Conservation (phyloP, 2,329 filamentous ascomycete species). For the Colletotrichum trifolii region DNA sequence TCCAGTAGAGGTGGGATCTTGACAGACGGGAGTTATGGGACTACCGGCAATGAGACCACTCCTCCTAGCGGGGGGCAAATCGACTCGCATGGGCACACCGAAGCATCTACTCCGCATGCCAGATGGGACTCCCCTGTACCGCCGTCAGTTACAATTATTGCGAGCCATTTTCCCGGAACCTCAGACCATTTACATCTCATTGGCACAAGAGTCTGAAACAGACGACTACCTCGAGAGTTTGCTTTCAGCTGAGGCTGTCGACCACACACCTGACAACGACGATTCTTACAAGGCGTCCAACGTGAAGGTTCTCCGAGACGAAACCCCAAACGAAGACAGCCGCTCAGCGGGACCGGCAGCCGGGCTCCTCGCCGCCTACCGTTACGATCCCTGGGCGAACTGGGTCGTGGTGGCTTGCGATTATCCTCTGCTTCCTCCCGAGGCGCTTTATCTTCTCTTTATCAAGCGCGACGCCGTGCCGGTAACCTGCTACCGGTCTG, state of each 20-base stretch:
- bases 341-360: constrained; percentile 32
- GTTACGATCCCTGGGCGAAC: constrained; percentile 38
- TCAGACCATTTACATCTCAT: constrained; percentile 42
- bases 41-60: constrained; percentile 41
- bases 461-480: constrained; percentile 38
- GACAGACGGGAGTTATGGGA: constrained; percentile 8
- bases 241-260: constrained; percentile 15
- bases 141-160: constrained; percentile 41
- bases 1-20: no score
- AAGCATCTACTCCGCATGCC: constrained; percentile 46
- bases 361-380: constrained; percentile 46
- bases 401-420: constrained; percentile 49
- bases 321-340: neutral
- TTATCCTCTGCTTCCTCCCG: constrained; percentile 45
- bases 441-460: constrained; percentile 43
- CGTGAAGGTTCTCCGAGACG: constrained; percentile 22
- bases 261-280: constrained; percentile 14
- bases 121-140: constrained; percentile 42
- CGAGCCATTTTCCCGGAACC: constrained; percentile 40
- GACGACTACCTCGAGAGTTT: constrained; percentile 28
- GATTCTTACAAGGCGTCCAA: neutral
- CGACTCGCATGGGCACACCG: constrained; percentile 44
- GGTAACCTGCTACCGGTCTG: constrained; percentile 49
- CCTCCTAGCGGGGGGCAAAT: constrained; percentile 46
- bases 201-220: constrained; percentile 35